Evolutionary conservation across 2,329 filamentous ascomycete species (phyloP), one percentile per base, ranked within the genome.

Genomic region (Phyllosticta paracitricarpa): DNA sequence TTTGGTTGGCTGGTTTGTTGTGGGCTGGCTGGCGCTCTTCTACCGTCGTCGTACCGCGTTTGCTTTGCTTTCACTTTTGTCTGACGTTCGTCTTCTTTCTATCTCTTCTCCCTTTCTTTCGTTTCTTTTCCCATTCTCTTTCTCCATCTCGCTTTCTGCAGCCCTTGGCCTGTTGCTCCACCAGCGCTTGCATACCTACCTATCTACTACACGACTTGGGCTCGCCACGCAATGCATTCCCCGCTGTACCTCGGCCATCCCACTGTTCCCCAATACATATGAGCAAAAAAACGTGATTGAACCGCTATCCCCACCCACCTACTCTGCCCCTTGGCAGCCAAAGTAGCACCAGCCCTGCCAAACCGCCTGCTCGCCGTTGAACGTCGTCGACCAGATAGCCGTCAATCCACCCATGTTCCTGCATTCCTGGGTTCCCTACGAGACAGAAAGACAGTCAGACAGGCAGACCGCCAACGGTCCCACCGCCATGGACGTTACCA

Each of bases 171-270:
- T 25, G 52, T 54, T 28, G 22, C 52, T 28, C 19, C 52, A 54
- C 22, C 22, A n/a, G 19, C 22, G 9, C 25, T 54, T 25, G 22
- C 52, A 25, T 54, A 28, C 14, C 52, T 30, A 25, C 25, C 25
- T 19, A 54, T 7, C 12, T 25, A 12, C 8, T 22, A 22, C 19
- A 22, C 19, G 19, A 22, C 19, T 4, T 7, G 12, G 24, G 14
- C 51, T 28, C 52, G 52, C 12, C 52, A 24, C 17, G 51, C 30
- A 54, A 61, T 61, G 59, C 48, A 33, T 57, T 57, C 54, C 51
- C 19, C 14, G 6, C 28, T 25, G 12, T 48, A 24, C 40, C 51
- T 55, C 30, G 33, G 52, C 58, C 6, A 53, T 57, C 51, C 26
- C 24, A 14, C 28, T 51, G 19, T 57, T 19, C 26, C 54, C 25